phyloP scores from a whole-genome alignment of 2,329 filamentous ascomycete genomes.

The Passalora sequoiae region DNA sequence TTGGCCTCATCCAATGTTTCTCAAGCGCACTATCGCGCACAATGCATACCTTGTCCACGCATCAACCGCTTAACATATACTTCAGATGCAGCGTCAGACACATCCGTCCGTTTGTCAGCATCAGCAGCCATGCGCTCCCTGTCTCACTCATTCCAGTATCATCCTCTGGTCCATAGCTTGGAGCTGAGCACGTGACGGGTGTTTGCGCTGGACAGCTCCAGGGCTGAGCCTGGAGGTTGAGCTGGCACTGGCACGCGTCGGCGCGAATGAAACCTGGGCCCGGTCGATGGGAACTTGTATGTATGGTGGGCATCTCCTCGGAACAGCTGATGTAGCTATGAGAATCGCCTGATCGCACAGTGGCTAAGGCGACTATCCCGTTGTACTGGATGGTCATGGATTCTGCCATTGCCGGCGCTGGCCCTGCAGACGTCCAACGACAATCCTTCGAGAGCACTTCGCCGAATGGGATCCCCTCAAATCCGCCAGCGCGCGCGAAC shows the following conservation, averaged over 20 bases:
- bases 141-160: background rate
- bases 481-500: background rate
- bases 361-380: background rate
- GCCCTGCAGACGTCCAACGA: constrained; percentile 9
- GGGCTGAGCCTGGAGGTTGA: no score
- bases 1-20: no score
- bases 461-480: constrained; percentile 6
- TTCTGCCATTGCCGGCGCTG: constrained; percentile 10
- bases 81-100: background rate
- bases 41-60: no score
- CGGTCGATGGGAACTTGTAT: background rate
- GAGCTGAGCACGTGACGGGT: no score
- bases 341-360: constrained; percentile 1
- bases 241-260: no score
- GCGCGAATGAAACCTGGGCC: no score
- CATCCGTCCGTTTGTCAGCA: background rate
- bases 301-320: constrained; percentile 1
- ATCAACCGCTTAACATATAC: no score
- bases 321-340: background rate
- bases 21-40: no score
- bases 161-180: background rate
- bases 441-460: constrained; percentile 1
- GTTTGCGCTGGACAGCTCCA: background rate
- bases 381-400: constrained; percentile 7
- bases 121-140: background rate